These are phyloP conservation scores for Colletotrichum sp. DNA, from an alignment of 2,329 filamentous ascomycete genomes.

Conservation along the genomic window DNA sequence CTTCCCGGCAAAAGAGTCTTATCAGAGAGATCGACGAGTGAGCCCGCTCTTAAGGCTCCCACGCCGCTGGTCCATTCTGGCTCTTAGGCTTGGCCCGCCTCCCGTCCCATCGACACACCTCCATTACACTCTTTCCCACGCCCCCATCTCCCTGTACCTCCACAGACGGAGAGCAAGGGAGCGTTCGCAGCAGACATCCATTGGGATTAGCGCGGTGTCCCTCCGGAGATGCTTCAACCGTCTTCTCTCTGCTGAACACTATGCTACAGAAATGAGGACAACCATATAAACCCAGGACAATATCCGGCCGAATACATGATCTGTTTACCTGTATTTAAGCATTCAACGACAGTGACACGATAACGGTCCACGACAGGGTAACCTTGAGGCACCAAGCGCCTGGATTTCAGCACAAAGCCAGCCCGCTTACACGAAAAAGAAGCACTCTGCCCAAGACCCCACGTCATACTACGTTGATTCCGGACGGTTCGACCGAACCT, in stretches of 20 bases:
- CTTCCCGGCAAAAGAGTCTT: background rate
- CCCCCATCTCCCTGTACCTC: slow-evolving; percentile 8
- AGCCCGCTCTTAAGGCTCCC: slow-evolving; percentile 18
- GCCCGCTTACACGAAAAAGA: background rate
- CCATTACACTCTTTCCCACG: background rate
- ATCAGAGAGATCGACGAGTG: slow-evolving; percentile 17
- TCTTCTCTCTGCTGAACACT: background rate
- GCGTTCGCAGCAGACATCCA: slow-evolving; percentile 11
- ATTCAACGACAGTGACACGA: background rate
- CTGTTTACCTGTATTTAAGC: background rate
- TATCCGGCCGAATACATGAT: background rate
- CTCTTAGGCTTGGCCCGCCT: slow-evolving; percentile 7
- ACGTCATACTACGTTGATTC: background rate
- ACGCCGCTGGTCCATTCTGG: background rate
- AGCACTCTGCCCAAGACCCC: background rate
- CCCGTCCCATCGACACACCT: background rate
- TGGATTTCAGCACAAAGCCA: background rate
- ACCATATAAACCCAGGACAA: slow-evolving; percentile 9
- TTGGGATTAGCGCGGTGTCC: slow-evolving; percentile 10
- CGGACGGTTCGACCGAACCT: background rate
- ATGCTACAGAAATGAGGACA: background rate
- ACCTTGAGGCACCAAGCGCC: background rate
- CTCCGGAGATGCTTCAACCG: slow-evolving; percentile 19
- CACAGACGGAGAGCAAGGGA: slow-evolving; percentile 12
- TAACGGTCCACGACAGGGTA: background rate